Percentiles rank a stretch among this genome's conserved stretches.
These are phyloP conservation scores for Nakazawaea sp. DNA, from an alignment of 805 yeast genomes.

Conservation along the genomic window DNA sequence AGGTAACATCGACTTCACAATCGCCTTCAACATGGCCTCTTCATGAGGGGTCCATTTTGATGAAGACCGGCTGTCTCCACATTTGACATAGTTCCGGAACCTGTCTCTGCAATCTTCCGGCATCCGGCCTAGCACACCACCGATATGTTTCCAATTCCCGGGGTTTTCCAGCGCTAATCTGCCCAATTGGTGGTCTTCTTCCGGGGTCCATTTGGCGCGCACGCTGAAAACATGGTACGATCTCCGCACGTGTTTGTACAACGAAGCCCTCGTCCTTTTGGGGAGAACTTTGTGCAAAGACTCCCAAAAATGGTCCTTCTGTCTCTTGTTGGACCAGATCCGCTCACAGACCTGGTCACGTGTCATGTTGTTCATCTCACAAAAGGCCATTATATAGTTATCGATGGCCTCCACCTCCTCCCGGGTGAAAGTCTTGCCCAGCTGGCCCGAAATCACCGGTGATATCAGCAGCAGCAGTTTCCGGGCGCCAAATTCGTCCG, in stretches of 20 bases:
- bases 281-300: conserved; percentile 73
- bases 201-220: conserved; percentile 85
- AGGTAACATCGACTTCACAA: conserved; percentile 41
- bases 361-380: conserved; percentile 52
- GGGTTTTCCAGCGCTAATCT: conserved; percentile 58
- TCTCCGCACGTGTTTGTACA: conserved; percentile 89
- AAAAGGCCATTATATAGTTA: conserved; percentile 63
- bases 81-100: conserved; percentile 92
- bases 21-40: conserved; percentile 52
- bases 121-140: conserved; percentile 79
- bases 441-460: not conserved
- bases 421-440: conserved; percentile 37
- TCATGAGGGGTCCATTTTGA: conserved; percentile 79
- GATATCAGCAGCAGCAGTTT: not conserved
- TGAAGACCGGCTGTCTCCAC: conserved; percentile 69
- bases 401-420: conserved; percentile 72
- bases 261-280: conserved; percentile 78
- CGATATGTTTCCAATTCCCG: conserved; percentile 87
- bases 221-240: conserved; percentile 82
- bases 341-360: conserved; percentile 71
- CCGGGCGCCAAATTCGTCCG: not conserved
- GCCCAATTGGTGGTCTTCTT: conserved; percentile 67
- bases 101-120: conserved; percentile 97
- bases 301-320: conserved; percentile 90
- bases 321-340: conserved; percentile 81